These are phyloP conservation scores for Yamadazyma trypodendri DNA, from an alignment of 1,139 yeast species.

Conservation along the genomic window DNA sequence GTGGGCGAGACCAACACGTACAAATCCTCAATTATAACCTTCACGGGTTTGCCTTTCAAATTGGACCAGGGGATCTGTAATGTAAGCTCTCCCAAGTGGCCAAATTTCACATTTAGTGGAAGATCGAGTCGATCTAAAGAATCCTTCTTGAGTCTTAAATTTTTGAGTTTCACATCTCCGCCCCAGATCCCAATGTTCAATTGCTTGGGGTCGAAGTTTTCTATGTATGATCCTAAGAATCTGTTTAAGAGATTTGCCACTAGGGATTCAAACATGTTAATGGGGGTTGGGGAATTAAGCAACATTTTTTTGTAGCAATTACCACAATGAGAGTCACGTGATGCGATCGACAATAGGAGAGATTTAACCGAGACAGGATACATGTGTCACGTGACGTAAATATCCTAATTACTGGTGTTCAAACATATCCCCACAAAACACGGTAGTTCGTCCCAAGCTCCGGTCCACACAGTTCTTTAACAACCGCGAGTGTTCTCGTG, in stretches of 20 bases:
- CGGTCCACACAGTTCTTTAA: constrained; percentile 15
- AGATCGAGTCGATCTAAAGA: constrained; percentile 82
- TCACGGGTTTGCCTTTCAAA: constrained; percentile 88
- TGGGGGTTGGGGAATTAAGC: no score
- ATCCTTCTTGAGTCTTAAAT: constrained; percentile 74
- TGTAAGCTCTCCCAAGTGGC: constrained; percentile 86
- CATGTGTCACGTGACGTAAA: background rate
- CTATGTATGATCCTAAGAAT: constrained; percentile 72
- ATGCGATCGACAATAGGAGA: background rate
- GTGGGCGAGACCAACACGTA: constrained; percentile 80
- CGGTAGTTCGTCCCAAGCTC: constrained; percentile 13
- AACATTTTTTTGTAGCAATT: background rate
- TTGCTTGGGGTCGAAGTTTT: constrained; percentile 93
- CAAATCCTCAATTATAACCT: constrained; percentile 84
- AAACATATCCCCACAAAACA: constrained; percentile 16
- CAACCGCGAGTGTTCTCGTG: constrained; percentile 16
- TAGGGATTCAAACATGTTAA: constrained; percentile 52
- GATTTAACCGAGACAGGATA: background rate
- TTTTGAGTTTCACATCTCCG: constrained; percentile 87
- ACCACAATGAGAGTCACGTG: background rate
- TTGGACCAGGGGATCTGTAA: constrained; percentile 97
- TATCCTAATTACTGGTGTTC: constrained; percentile 7
- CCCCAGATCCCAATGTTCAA: constrained; percentile 96
- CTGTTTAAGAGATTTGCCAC: constrained; percentile 56
- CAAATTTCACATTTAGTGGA: constrained; percentile 88